phyloP scores from a whole-genome alignment of 148 eudicot species.

The Chenopodium formosanum region DNA sequence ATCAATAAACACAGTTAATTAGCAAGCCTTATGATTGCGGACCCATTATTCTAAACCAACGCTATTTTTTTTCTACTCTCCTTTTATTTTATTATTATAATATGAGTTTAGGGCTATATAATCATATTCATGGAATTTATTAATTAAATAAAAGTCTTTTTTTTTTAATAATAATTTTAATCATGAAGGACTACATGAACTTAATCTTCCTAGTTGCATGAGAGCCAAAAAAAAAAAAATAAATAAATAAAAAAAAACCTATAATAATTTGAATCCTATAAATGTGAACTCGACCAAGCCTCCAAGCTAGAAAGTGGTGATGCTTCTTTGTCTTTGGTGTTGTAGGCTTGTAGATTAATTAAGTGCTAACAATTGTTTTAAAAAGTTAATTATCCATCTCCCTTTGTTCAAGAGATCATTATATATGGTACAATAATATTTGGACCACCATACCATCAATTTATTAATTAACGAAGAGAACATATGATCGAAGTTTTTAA shows the following conservation, averaged over 20 bases:
- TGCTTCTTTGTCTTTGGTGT: constrained; percentile 11
- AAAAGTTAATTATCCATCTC: neutral
- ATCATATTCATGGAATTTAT: neutral
- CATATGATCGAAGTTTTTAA: neutral
- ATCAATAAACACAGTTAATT: neutral
- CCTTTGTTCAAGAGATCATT: neutral
- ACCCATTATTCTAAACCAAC: neutral
- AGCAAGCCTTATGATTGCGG: neutral
- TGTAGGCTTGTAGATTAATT: neutral
- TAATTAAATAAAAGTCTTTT: neutral
- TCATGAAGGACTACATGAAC: neutral
- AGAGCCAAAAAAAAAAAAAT: neutral
- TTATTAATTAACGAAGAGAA: neutral
- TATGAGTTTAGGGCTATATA: neutral
- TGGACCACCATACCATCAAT: neutral
- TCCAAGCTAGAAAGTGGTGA: constrained; percentile 1
- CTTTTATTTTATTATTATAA: no score
- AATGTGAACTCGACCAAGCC: constrained; percentile 10
- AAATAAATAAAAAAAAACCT: no score
- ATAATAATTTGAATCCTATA: neutral
- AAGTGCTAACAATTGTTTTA: neutral
- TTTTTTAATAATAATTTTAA: neutral
- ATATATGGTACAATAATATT: neutral
- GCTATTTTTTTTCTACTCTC: neutral
- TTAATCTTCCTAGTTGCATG: neutral